These are phyloP conservation scores for Colletotrichum lindemuthianum DNA, from an alignment of 2,329 filamentous ascomycete species.

Conservation along the genomic window DNA sequence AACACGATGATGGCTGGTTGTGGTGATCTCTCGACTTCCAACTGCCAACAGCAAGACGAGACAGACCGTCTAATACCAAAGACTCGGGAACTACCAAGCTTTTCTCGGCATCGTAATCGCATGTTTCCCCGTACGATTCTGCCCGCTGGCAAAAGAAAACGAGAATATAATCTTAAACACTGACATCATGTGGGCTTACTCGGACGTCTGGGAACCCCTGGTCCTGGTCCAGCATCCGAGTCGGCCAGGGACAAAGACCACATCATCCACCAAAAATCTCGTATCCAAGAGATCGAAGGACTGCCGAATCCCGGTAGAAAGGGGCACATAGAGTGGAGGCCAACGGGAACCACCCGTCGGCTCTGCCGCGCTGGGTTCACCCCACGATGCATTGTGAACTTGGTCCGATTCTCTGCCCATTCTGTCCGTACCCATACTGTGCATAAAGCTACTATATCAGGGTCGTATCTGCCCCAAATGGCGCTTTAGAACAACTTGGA, in stretches of 20 bases:
- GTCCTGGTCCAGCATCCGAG: neutral
- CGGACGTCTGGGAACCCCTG: slow-evolving; percentile 1
- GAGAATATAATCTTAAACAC: neutral
- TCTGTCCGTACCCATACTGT: too few species aligned
- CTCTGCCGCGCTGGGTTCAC: neutral
- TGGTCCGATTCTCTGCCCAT: neutral
- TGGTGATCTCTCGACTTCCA: neutral
- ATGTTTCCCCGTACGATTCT: neutral
- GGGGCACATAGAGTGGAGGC: neutral
- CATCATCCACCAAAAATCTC: slow-evolving; percentile 17
- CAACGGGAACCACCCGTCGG: neutral
- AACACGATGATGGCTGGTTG: neutral
- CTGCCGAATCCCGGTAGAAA: slow-evolving; percentile 7
- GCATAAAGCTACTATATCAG: slow-evolving; percentile 13
- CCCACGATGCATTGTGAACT: neutral
- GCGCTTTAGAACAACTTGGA: too few species aligned
- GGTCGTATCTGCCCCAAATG: too few species aligned
- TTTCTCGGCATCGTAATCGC: slow-evolving; percentile 7
- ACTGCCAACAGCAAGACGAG: neutral
- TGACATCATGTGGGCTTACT: slow-evolving; percentile 10
- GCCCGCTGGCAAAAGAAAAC: neutral
- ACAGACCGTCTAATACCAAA: slow-evolving; percentile 13
- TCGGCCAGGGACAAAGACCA: neutral
- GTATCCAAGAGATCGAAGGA: slow-evolving; percentile 27
- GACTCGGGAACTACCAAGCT: slow-evolving; percentile 8